These are phyloP conservation scores for Collybia sp. DNA, from an alignment of 768 basidiomycete genomes.

Conservation along the genomic window DNA sequence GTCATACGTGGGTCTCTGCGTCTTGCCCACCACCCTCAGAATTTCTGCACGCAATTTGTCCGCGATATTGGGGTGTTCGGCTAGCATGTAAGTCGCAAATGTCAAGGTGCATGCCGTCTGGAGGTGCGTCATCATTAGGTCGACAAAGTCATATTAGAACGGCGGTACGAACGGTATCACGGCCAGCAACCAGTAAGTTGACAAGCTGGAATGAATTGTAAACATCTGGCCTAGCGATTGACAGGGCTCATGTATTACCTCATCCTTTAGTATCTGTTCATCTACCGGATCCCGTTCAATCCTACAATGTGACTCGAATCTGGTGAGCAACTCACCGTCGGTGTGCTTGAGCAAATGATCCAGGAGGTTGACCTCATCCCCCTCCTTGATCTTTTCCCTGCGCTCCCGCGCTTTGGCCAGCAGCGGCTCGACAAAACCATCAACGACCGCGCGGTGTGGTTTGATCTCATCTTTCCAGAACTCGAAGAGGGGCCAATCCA, in stretches of 20 bases:
- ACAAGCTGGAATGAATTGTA: not conserved
- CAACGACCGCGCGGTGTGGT: conserved; percentile 30
- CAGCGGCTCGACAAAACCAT: conserved; percentile 25
- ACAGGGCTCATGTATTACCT: conserved; percentile 21
- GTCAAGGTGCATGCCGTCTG: conserved; percentile 41
- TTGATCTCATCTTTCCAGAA: conserved; percentile 23
- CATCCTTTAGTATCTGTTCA: conserved; percentile 30
- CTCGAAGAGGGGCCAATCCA: conserved; percentile 36
- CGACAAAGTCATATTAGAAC: not conserved
- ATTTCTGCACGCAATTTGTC: conserved; percentile 38
- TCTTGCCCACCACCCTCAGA: conserved; percentile 27
- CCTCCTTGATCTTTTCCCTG: conserved; percentile 7
- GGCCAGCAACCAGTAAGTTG: conserved; percentile 38
- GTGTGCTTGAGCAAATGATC: conserved; percentile 6
- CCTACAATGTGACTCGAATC: not conserved
- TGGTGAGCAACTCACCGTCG: not conserved
- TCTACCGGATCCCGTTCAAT: conserved; percentile 7
- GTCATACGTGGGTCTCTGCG: conserved; percentile 30
- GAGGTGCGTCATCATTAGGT: not conserved
- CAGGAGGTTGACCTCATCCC: conserved; percentile 19
- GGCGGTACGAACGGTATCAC: conserved; percentile 31
- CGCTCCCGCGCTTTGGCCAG: conserved; percentile 34
- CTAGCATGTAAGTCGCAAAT: conserved; percentile 39
- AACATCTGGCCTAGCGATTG: not conserved
- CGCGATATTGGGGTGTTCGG: conserved; percentile 38